Percentiles rank a stretch among this genome's conserved stretches.
Conservation (phyloP, 257 asterid genomes). For the Solanum chmielewskii region DNA sequence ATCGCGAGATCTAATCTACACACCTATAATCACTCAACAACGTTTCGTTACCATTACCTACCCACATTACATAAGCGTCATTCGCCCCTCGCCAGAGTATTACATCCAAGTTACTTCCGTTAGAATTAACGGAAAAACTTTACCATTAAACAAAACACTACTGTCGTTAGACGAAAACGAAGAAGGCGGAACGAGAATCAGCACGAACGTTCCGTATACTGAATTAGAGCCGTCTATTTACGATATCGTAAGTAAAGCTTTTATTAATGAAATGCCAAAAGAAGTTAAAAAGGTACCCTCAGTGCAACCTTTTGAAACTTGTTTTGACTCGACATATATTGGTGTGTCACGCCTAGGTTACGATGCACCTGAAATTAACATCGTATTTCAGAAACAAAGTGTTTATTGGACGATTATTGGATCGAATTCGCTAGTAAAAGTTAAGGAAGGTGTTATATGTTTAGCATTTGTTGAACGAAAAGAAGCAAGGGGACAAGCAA, state of each 20-base stretch:
- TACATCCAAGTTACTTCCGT: background rate
- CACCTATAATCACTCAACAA: background rate
- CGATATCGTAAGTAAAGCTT: background rate
- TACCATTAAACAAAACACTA: background rate
- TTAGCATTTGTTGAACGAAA: slow-evolving; percentile 39
- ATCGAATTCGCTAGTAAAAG: slow-evolving; percentile 27
- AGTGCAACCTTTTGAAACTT: background rate
- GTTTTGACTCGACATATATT: background rate
- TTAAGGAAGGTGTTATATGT: slow-evolving; percentile 18
- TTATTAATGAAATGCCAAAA: background rate
- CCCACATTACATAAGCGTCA: background rate
- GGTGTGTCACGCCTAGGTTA: background rate
- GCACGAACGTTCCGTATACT: background rate
- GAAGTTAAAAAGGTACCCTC: background rate
- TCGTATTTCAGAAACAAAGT: background rate
- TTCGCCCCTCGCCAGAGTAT: background rate
- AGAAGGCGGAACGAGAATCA: background rate
- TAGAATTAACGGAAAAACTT: background rate
- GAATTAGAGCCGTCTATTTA: background rate
- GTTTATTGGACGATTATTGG: slow-evolving; percentile 17
- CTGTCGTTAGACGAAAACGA: background rate
- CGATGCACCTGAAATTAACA: background rate
- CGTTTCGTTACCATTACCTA: background rate
- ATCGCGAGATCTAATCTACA: background rate
- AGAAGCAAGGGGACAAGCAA: background rate